phyloP scores from a whole-genome alignment of 2,329 filamentous ascomycete genomes.

The Cordyceps fumosorosea region DNA sequence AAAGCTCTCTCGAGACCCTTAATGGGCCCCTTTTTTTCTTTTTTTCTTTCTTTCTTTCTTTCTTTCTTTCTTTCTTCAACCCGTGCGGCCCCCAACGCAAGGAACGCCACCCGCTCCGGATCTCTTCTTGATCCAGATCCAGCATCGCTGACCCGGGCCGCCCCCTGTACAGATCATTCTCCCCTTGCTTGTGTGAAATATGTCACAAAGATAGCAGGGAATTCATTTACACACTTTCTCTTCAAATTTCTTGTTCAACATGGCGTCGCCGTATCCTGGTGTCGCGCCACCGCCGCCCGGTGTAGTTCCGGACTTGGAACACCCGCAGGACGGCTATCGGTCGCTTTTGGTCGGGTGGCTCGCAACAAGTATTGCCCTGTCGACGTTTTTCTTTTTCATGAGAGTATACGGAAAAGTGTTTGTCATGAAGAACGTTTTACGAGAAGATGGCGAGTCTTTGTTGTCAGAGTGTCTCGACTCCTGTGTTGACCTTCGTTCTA shows the following conservation, averaged over 20 bases:
- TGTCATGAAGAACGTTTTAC: not conserved
- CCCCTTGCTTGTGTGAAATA: not conserved
- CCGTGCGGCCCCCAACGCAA: not conserved
- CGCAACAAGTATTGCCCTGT: not conserved
- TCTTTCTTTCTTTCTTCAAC: not conserved
- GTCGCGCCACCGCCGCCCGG: conserved; percentile 20
- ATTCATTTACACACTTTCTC: no score
- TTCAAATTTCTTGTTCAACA: not conserved
- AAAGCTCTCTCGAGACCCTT: not conserved
- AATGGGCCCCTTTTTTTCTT: no score
- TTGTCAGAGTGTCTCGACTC: not conserved
- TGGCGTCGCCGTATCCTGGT: conserved; percentile 12
- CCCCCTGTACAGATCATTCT: not conserved
- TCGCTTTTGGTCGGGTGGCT: conserved; percentile 8
- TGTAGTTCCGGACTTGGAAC: conserved; percentile 17
- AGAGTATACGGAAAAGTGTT: conserved; percentile 17
- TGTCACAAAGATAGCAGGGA: not conserved
- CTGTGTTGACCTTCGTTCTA: conserved; percentile 7
- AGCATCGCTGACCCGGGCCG: not conserved
- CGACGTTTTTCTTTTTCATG: conserved; percentile 13
- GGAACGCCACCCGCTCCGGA: not conserved
- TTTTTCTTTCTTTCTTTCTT: not conserved
- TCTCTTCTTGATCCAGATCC: not conserved
- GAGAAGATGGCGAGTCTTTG: conserved; percentile 3
- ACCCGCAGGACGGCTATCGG: conserved; percentile 16